Evolutionary conservation across 768 basidiomycete species (phyloP).

Genomic region (Glaciozyma antarctica): DNA sequence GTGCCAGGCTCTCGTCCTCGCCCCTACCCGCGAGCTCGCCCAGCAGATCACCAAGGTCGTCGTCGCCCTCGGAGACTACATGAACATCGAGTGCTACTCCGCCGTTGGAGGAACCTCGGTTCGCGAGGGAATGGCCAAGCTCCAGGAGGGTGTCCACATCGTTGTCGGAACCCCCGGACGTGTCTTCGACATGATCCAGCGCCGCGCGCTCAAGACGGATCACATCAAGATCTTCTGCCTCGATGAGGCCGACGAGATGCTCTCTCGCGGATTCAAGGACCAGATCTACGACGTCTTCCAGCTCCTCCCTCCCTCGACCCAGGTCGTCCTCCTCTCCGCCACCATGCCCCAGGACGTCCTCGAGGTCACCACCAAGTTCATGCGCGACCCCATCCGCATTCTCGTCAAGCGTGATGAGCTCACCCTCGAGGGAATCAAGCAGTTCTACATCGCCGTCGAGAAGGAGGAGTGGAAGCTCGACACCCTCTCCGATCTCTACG

Average conservation of each 20-base stretch:
- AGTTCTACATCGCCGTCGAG: constrained; percentile 85
- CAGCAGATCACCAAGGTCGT: constrained; percentile 91
- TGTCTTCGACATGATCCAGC: constrained; percentile 96
- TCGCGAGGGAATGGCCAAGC: constrained; percentile 93
- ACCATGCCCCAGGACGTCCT: constrained; percentile 96
- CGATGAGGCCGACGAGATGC: constrained; percentile 98
- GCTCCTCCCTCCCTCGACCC: constrained; percentile 87
- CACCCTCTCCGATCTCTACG: constrained; percentile 96
- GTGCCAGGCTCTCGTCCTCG: constrained; percentile 92
- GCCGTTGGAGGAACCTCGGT: constrained; percentile 97
- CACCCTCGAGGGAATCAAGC: constrained; percentile 68
- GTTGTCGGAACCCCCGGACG: constrained; percentile 95
- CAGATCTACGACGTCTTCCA: constrained; percentile 99
- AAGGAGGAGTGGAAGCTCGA: constrained; percentile 99
- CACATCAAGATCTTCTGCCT: constrained; percentile 89
- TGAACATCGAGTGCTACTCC: constrained; percentile 88
- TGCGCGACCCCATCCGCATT: constrained; percentile 92
- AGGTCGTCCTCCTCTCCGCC: constrained; percentile 92
- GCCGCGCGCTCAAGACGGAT: constrained; percentile 75
- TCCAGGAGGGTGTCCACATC: constrained; percentile 69
- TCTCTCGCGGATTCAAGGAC: constrained; percentile 97
- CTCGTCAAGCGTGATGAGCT: constrained; percentile 97
- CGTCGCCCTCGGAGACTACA: constrained; percentile 65
- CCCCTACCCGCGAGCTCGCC: constrained; percentile 89
- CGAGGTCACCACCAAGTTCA: constrained; percentile 98